Percentiles rank a stretch among this genome's conserved stretches.
Evolutionary conservation across 495 filamentous ascomycete species (phyloP).

Genomic region (Penicillium goetzii): DNA sequence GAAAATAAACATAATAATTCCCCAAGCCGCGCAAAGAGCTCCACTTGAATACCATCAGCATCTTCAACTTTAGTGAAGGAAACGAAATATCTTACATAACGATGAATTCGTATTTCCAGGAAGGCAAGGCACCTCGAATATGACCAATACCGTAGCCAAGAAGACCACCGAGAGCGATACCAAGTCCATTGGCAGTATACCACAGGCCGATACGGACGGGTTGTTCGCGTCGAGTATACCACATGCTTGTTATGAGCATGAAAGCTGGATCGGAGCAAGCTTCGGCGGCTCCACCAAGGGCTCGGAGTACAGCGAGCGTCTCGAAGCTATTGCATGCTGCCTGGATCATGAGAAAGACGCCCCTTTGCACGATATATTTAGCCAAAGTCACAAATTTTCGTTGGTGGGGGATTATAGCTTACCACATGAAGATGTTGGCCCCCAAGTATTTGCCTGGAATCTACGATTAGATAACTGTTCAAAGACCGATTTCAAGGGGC

Average conservation of each 20-base stretch:
- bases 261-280: slow-evolving; percentile 50
- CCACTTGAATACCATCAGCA: slow-evolving; percentile 43
- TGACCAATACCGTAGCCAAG: slow-evolving; percentile 63
- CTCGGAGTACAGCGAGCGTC: slow-evolving; percentile 56
- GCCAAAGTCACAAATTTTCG: neutral
- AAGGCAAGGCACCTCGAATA: slow-evolving; percentile 54
- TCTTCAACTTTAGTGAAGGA: too few species aligned
- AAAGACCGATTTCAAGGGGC: neutral
- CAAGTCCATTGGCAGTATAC: slow-evolving; percentile 63
- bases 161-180: slow-evolving; percentile 61
- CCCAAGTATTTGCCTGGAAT: slow-evolving; percentile 58
- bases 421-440: slow-evolving; percentile 63
- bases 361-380: slow-evolving; percentile 34
- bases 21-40: slow-evolving; percentile 58
- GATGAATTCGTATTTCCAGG: slow-evolving; percentile 62
- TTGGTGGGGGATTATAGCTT: neutral
- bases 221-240: slow-evolving; percentile 60
- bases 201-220: slow-evolving; percentile 62
- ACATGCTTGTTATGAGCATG: slow-evolving; percentile 49
- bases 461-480: neutral
- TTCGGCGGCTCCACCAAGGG: slow-evolving; percentile 57
- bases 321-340: slow-evolving; percentile 58
- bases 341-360: slow-evolving; percentile 59
- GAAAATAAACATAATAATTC: slow-evolving; percentile 59
- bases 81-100: slow-evolving; percentile 38